phyloP scores from a whole-genome alignment of 371 early-diverging fungal species.

The Actinomortierella wolfii region DNA sequence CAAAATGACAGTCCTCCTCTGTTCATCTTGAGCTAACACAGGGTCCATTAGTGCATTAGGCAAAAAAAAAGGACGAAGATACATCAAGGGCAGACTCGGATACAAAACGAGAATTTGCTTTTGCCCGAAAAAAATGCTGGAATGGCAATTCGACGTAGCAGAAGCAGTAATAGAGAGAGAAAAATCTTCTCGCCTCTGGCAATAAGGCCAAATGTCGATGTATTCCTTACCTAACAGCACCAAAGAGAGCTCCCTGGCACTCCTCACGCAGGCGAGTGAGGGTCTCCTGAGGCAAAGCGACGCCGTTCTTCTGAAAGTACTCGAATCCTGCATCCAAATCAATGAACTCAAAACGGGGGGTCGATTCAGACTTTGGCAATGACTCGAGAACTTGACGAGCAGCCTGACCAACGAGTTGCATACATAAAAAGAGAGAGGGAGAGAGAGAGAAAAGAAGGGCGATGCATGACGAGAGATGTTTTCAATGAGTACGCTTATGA shows the following conservation, averaged over 20 bases:
- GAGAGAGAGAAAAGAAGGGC: background rate
- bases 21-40: too few relatives aligned
- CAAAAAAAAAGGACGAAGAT: background rate
- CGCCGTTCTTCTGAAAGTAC: conserved; percentile 89
- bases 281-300: conserved; percentile 87
- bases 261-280: conserved; percentile 75
- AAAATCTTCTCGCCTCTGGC: background rate
- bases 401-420: conserved; percentile 57
- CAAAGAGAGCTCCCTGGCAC: conserved; percentile 95
- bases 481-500: too few relatives aligned
- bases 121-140: too few relatives aligned
- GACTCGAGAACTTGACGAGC: conserved; percentile 87
- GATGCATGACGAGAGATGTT: too few relatives aligned
- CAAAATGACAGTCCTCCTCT: background rate
- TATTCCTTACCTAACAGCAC: conserved; percentile 85
- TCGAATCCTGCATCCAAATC: conserved; percentile 94
- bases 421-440: background rate
- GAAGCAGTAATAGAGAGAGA: too few relatives aligned
- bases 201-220: background rate
- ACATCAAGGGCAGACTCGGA: too few relatives aligned
- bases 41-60: background rate
- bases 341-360: conserved; percentile 74
- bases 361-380: conserved; percentile 54
- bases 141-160: too few relatives aligned
- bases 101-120: too few relatives aligned